These are phyloP conservation scores for Leishmania martiniquensis DNA, from an alignment of 208 protist species.

Conservation along the genomic window DNA sequence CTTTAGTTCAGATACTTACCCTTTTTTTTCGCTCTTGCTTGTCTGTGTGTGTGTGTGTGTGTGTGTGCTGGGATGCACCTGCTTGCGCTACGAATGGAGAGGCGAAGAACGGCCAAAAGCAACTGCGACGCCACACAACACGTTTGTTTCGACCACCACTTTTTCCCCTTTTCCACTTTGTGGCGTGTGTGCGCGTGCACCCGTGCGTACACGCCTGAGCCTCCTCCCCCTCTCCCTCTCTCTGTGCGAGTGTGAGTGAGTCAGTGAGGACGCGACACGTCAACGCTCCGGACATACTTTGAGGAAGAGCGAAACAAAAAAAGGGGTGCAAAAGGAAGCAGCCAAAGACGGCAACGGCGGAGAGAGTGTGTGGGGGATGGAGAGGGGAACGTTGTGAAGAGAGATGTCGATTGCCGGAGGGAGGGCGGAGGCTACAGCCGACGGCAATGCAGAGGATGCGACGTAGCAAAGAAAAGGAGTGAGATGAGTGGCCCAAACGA, in stretches of 20 bases:
- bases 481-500: neutral
- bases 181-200: no score
- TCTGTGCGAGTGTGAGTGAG: no score
- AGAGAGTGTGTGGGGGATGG: neutral
- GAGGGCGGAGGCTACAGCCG: neutral
- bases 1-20: no score
- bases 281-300: no score
- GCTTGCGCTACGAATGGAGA: neutral
- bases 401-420: neutral
- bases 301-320: neutral
- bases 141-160: neutral
- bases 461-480: neutral
- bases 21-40: neutral
- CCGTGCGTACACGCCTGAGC: no score
- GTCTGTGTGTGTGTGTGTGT: neutral
- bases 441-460: neutral
- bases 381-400: neutral
- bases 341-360: no score
- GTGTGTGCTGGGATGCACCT: neutral
- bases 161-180: neutral
- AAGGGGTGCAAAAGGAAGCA: constrained; percentile 2
- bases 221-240: no score
- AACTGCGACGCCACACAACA: neutral
- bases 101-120: neutral
- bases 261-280: no score